Conservation (phyloP, 371 early-diverging fungal genomes). For the Phascolomyces articulosus region DNA sequence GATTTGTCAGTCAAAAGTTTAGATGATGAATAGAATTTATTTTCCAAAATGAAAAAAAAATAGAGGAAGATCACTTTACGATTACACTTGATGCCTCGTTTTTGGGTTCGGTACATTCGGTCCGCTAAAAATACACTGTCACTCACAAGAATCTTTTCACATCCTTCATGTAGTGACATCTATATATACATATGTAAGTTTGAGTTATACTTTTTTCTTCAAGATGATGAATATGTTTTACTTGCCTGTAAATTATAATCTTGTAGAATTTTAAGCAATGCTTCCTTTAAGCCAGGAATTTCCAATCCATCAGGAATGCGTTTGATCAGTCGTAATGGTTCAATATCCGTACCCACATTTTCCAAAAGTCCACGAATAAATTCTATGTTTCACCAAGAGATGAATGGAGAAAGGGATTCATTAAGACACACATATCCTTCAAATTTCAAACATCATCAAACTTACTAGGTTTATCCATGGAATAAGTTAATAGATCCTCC, state of each 20-base stretch:
- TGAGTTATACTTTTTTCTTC: no score
- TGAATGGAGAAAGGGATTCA: neutral
- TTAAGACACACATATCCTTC: no score
- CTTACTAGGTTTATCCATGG: constrained; percentile 86
- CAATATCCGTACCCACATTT: constrained; percentile 84
- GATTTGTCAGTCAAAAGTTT: no score
- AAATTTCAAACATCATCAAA: neutral
- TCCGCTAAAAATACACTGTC: constrained; percentile 84
- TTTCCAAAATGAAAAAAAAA: neutral
- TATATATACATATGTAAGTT: constrained; percentile 14
- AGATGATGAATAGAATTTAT: no score
- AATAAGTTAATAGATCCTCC: constrained; percentile 90
- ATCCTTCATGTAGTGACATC: constrained; percentile 82
- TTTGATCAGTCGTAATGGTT: constrained; percentile 79
- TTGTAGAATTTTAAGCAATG: constrained; percentile 84
- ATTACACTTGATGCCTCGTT: constrained; percentile 65
- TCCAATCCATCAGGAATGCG: constrained; percentile 79
- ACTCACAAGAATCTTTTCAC: constrained; percentile 81
- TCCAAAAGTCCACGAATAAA: constrained; percentile 92
- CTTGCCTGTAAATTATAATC: constrained; percentile 88
- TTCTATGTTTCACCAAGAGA: no score
- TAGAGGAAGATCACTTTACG: constrained; percentile 31
- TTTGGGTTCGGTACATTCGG: constrained; percentile 72
- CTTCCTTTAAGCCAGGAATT: constrained; percentile 81
- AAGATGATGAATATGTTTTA: no score